phyloP scores from a whole-genome alignment of 2,329 filamentous ascomycete species.

The Fusarium begoniae region DNA sequence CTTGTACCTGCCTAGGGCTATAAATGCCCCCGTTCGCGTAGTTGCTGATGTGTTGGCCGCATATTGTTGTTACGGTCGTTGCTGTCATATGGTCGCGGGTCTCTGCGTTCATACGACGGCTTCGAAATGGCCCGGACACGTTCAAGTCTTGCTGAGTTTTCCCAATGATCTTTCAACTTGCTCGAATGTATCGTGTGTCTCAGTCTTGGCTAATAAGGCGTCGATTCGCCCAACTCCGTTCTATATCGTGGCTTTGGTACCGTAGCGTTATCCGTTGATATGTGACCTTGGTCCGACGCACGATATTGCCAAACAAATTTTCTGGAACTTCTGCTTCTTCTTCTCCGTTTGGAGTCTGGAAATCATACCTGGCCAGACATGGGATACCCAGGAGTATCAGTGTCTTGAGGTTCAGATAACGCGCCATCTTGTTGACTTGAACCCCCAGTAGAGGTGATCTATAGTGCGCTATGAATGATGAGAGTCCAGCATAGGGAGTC shows the following conservation, averaged over 20 bases:
- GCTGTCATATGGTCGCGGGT: too few relatives aligned
- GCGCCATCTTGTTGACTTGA: neutral
- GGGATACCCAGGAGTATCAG: neutral
- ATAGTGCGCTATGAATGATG: neutral
- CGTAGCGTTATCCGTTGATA: neutral
- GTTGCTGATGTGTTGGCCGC: too few relatives aligned
- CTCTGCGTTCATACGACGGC: too few relatives aligned
- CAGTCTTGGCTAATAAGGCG: neutral
- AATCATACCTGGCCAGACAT: neutral
- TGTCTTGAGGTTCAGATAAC: neutral
- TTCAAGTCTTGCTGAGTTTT: too few relatives aligned
- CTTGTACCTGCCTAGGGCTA: too few relatives aligned
- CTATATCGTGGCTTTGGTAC: neutral
- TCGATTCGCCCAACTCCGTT: neutral
- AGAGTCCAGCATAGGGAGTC: neutral
- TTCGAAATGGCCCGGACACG: too few relatives aligned
- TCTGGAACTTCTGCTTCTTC: neutral
- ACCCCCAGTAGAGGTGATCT: neutral
- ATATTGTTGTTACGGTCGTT: too few relatives aligned
- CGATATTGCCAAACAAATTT: neutral
- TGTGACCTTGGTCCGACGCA: neutral
- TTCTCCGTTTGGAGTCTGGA: too few relatives aligned
- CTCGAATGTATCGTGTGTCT: too few relatives aligned
- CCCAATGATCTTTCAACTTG: too few relatives aligned
- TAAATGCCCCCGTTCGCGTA: rapidly evolving